Conservation (phyloP, 306 rosid species). For the Carpinus fangiana region DNA sequence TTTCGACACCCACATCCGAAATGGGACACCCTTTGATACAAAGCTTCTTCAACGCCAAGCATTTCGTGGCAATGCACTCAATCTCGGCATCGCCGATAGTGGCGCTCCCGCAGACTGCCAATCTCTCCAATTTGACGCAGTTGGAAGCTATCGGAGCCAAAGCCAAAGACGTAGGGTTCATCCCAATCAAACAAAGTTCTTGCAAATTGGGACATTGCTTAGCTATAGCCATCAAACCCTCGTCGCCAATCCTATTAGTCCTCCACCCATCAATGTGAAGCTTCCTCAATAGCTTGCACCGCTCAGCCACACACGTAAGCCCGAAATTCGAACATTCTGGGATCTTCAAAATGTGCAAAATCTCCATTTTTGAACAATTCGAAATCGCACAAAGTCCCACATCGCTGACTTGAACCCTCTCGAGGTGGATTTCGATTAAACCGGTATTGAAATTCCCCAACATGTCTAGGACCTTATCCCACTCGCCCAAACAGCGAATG, state of each 20-base stretch:
- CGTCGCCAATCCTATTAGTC: conserved; percentile 71
- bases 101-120: conserved; percentile 77
- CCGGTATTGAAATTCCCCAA: conserved; percentile 41
- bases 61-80: conserved; percentile 69
- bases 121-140: conserved; percentile 64
- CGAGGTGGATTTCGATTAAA: conserved; percentile 65
- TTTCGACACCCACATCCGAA: conserved; percentile 63
- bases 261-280: conserved; percentile 90
- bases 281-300: conserved; percentile 68
- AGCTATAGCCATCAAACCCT: conserved; percentile 64
- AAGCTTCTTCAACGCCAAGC: conserved; percentile 67
- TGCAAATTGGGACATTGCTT: conserved; percentile 58
- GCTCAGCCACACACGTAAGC: conserved; percentile 53
- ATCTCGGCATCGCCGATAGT: conserved; percentile 74
- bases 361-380: conserved; percentile 53
- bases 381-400: conserved; percentile 66
- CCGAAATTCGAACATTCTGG: conserved; percentile 72
- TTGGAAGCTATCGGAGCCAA: conserved; percentile 58
- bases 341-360: conserved; percentile 63
- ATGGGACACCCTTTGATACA: conserved; percentile 87
- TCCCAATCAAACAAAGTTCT: conserved; percentile 78
- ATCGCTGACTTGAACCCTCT: conserved; percentile 80
- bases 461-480: conserved; percentile 61
- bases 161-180: conserved; percentile 60
- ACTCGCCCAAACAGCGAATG: conserved; percentile 71